phyloP scores from a whole-genome alignment of 192 early-diverging fungal genomes.

The Coemansia sp. region DNA sequence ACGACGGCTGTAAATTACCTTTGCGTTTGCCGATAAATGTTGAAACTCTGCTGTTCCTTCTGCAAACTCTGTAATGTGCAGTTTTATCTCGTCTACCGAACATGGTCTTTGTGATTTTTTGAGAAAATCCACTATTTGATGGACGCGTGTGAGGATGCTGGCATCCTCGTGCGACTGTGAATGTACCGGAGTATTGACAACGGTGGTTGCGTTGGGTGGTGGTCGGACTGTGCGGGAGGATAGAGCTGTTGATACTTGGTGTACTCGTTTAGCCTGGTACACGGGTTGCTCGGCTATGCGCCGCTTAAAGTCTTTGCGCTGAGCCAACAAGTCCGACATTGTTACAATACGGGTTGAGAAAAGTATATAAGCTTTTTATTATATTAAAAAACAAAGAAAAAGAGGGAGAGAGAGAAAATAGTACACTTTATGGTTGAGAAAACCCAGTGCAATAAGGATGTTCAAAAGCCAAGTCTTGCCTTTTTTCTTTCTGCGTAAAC shows the following conservation, averaged over 20 bases:
- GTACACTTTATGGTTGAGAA: too few relatives aligned
- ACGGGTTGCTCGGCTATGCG: slow-evolving; percentile 52
- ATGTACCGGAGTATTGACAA: too few relatives aligned
- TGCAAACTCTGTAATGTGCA: slow-evolving; percentile 56
- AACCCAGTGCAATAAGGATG: too few relatives aligned
- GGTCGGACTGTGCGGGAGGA: slow-evolving; percentile 12
- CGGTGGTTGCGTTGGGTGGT: neutral
- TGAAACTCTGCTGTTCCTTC: slow-evolving; percentile 55
- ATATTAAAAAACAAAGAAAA: too few relatives aligned
- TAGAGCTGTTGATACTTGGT: slow-evolving; percentile 1
- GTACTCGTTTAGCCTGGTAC: slow-evolving; percentile 18
- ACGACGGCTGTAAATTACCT: slow-evolving; percentile 57
- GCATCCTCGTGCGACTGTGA: slow-evolving; percentile 18
- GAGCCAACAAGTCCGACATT: too few relatives aligned
- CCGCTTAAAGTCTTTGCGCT: slow-evolving; percentile 44
- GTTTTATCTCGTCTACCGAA: slow-evolving; percentile 55
- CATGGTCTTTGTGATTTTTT: slow-evolving; percentile 59
- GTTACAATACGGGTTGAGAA: too few relatives aligned
- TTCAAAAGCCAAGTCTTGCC: too few relatives aligned
- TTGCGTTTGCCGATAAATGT: slow-evolving; percentile 59
- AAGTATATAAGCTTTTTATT: too few relatives aligned
- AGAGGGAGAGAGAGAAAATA: too few relatives aligned
- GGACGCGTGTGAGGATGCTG: slow-evolving; percentile 20
- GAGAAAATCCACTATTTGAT: slow-evolving; percentile 34
- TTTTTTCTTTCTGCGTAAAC: too few relatives aligned